Conservation (phyloP, 768 basidiomycete species). For the Hericium erinaceus region DNA sequence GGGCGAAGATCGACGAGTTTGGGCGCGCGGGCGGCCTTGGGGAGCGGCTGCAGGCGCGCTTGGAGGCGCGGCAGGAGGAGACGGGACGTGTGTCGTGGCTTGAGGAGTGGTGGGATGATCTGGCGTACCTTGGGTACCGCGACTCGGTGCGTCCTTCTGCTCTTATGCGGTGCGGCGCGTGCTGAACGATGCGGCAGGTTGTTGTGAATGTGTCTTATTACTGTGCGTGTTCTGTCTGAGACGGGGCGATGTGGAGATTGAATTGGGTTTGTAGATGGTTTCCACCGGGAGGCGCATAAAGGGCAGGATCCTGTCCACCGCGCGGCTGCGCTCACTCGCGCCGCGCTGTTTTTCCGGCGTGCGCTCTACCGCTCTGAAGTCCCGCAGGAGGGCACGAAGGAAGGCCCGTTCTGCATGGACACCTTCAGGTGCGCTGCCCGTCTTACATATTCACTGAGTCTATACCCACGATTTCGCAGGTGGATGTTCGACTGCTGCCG, state of each 20-base stretch:
- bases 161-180: neutral
- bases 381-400: slow-evolving; percentile 55
- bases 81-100: slow-evolving; percentile 65
- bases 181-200: slow-evolving; percentile 32
- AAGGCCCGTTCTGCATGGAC: slow-evolving; percentile 77
- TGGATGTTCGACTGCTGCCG: slow-evolving; percentile 94
- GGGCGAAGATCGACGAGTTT: slow-evolving; percentile 62
- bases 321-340: slow-evolving; percentile 64
- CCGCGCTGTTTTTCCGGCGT: slow-evolving; percentile 66
- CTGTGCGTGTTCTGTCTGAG: slow-evolving; percentile 35
- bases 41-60: slow-evolving; percentile 50
- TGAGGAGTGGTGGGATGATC: slow-evolving; percentile 92
- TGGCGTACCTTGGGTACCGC: slow-evolving; percentile 73
- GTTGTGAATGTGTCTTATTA: slow-evolving; percentile 94
- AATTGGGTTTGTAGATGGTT: slow-evolving; percentile 50
- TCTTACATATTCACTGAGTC: neutral
- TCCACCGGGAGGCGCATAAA: slow-evolving; percentile 58
- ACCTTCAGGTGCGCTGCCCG: slow-evolving; percentile 52
- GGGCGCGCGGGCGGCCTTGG: slow-evolving; percentile 23
- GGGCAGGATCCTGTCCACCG: slow-evolving; percentile 49
- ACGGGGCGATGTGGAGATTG: neutral
- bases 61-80: slow-evolving; percentile 41
- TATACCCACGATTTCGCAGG: slow-evolving; percentile 24
- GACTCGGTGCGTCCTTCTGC: slow-evolving; percentile 53
- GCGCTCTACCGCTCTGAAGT: slow-evolving; percentile 58